phyloP scores from a whole-genome alignment of 1,284 basidiomycete species.

The Malassezia furfur region DNA sequence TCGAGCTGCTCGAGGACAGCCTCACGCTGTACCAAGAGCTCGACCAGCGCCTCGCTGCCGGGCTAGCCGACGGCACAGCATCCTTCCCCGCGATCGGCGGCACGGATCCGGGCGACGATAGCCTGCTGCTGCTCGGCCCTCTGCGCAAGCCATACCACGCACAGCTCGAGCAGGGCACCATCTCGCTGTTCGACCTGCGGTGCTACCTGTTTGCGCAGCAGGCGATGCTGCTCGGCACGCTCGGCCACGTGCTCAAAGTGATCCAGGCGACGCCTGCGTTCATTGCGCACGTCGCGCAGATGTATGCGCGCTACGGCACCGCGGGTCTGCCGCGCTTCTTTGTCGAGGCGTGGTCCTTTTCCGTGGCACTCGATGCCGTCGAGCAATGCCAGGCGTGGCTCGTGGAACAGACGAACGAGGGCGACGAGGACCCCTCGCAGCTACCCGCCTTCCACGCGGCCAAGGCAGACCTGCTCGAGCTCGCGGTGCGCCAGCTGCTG shows the following conservation, averaged over 20 bases:
- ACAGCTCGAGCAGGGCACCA: slow-evolving; percentile 76
- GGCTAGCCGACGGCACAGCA: slow-evolving; percentile 28
- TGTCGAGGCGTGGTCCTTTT: slow-evolving; percentile 87
- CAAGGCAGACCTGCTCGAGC: slow-evolving; percentile 71
- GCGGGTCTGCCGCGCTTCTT: slow-evolving; percentile 65
- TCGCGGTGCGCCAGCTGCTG: slow-evolving; percentile 69
- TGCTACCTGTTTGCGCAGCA: slow-evolving; percentile 83
- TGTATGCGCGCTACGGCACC: slow-evolving; percentile 54
- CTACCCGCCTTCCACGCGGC: slow-evolving; percentile 38
- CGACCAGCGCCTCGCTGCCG: slow-evolving; percentile 61
- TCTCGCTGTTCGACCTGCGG: slow-evolving; percentile 87
- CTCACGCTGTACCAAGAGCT: slow-evolving; percentile 82
- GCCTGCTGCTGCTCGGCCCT: slow-evolving; percentile 66
- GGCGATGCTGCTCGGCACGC: slow-evolving; percentile 64
- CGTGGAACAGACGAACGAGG: slow-evolving; percentile 21
- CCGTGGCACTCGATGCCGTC: slow-evolving; percentile 74
- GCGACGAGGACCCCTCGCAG: slow-evolving; percentile 17
- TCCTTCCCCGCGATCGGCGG: slow-evolving; percentile 28
- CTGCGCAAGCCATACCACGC: slow-evolving; percentile 77
- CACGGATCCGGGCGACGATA: slow-evolving; percentile 60
- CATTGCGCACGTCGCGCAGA: slow-evolving; percentile 68
- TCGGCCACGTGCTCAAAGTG: slow-evolving; percentile 62
- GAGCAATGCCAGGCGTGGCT: slow-evolving; percentile 73
- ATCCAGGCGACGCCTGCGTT: slow-evolving; percentile 62
- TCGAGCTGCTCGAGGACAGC: slow-evolving; percentile 80